Evolutionary conservation across 2,329 filamentous ascomycete species (phyloP), one percentile per base, ranked within the genome.

Genomic region (Curvularia sp.): DNA sequence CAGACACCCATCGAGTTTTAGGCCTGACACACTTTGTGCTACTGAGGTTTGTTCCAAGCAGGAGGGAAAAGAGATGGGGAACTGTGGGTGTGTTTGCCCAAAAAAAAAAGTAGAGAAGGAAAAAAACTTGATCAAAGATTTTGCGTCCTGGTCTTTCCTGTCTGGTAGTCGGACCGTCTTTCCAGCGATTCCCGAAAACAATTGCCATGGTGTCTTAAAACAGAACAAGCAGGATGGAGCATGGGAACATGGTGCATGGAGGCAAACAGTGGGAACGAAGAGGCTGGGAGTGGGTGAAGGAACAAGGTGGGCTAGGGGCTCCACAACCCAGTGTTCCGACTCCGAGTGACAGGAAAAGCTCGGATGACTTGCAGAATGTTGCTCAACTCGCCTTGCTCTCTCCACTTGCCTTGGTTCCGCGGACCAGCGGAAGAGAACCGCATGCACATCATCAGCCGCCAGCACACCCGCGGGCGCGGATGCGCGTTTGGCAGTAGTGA

Each of bases 91-190:
- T n/a, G 15, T n/a, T 38, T n/a, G 33, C 15, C 24, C 24, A 26
- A n/a, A n/a, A 13, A 31, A 31, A 8, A 47, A 47, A 47, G 18
- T 13, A 6, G 18, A 12, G 8, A n/a, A 47, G 5, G 3, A 46
- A 20, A 41, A 41, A 41, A 41, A 22, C 15, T 15, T 22, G 18
- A 31, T 47, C 9, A 7, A 10, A 38, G 33, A 38, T 38, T 38
- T 38, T 5, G 13, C 15, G 5, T n/a, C 15, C 13, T n/a, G 15
- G 12, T 4, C 31, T 38, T 38, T 51, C 30, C 31, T 15, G 15
- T 30, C n/a, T 52, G 31, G 47, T 44, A 44, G 31, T 52, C 48
- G 53, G 53, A 39, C 48, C 48, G 31, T 56, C 9, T 52, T 30
- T 52, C 20, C 18, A 33, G 20, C 18, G 53, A 28, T 46, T 15